Conservation (phyloP, 2,329 filamentous ascomycete genomes). For the Colletotrichum sp. region DNA sequence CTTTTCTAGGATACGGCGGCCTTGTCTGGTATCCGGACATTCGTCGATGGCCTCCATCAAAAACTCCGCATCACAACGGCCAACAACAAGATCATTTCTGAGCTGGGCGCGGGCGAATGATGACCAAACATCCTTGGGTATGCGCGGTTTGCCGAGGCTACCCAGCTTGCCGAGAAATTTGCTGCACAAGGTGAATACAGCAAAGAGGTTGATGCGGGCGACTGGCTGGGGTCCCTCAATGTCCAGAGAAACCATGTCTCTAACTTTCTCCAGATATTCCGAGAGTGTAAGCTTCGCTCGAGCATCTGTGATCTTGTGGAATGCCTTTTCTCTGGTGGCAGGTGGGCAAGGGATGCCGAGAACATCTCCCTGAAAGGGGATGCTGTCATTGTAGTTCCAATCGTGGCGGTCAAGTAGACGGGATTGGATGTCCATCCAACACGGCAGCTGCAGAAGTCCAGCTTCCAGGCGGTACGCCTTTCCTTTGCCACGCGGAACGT, state of each 20-base stretch:
- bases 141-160: neutral
- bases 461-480: neutral
- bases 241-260: fast-evolving
- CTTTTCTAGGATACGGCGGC: too few relatives aligned
- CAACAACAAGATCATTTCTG: neutral
- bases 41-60: neutral
- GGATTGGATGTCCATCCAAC: too few relatives aligned
- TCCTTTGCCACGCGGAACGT: neutral
- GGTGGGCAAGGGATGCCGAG: neutral
- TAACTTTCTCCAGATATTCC: neutral
- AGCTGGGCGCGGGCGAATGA: neutral
- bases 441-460: neutral
- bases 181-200: neutral
- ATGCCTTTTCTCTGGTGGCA: too few relatives aligned
- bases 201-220: neutral
- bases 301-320: neutral
- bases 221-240: neutral
- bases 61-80: neutral
- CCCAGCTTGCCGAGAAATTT: neutral
- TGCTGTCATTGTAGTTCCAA: too few relatives aligned
- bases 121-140: neutral
- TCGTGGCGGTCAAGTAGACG: neutral
- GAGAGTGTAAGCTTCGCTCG: neutral
- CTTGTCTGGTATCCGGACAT: too few relatives aligned
- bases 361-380: neutral